Evolutionary conservation across 257 asterid genomes (phyloP).

Genomic region (Capsicum rhomboideum): DNA sequence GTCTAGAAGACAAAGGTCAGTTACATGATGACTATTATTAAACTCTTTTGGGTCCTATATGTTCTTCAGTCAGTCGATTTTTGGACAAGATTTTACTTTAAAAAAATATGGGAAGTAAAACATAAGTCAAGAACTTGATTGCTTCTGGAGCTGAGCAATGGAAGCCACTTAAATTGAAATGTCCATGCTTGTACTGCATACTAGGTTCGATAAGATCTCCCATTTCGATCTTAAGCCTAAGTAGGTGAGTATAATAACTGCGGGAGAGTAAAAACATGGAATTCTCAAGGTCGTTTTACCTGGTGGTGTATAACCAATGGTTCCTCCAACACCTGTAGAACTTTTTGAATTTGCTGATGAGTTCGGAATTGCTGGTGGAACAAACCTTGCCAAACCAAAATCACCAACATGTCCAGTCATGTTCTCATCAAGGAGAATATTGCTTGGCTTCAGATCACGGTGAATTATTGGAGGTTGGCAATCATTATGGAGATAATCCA

Average conservation of each 20-base stretch:
- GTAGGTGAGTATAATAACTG: background rate
- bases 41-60: background rate
- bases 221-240: too few species aligned
- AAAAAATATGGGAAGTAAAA: background rate
- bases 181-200: background rate
- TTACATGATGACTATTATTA: background rate
- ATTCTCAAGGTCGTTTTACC: background rate
- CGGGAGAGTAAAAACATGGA: background rate
- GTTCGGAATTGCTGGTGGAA: background rate
- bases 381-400: constrained; percentile 6
- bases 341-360: constrained; percentile 4
- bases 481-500: constrained; percentile 25
- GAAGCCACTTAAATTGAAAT: background rate
- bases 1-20: background rate
- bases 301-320: constrained; percentile 11
- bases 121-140: background rate
- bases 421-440: constrained; percentile 16
- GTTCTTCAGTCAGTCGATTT: background rate
- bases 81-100: background rate
- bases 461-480: constrained; percentile 17
- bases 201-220: too few species aligned
- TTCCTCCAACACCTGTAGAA: constrained; percentile 1
- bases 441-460: constrained; percentile 32
- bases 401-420: constrained; percentile 14
- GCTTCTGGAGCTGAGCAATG: background rate